Evolutionary conservation across 306 rosid species (phyloP).

Genomic region (Medicago arabica): DNA sequence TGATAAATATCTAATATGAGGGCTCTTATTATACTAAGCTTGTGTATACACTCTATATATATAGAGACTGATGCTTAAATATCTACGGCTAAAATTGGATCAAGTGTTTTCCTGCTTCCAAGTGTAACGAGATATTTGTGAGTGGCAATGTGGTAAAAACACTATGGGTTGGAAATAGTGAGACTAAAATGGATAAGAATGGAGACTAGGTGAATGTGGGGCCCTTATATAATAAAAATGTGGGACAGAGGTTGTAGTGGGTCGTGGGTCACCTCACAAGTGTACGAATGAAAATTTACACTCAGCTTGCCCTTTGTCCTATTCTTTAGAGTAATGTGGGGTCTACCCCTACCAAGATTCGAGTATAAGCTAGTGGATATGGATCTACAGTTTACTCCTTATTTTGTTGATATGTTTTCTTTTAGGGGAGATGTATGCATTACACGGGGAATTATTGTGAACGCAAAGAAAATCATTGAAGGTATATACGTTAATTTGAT

Average conservation of each 20-base stretch:
- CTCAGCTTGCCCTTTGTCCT: conserved; percentile 42
- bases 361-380: not conserved
- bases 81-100: conserved; percentile 39
- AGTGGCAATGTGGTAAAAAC: conserved; percentile 36
- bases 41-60: conserved; percentile 14
- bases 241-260: not conserved
- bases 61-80: conserved; percentile 43
- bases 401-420: too few species aligned
- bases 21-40: not conserved
- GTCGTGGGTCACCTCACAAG: conserved; percentile 31
- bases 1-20: not conserved
- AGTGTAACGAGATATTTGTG: conserved; percentile 28
- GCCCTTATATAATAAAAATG: conserved; percentile 44
- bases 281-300: not conserved
- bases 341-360: not conserved
- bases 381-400: too few species aligned
- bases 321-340: conserved; percentile 43
- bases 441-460: too few species aligned
- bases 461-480: too few species aligned
- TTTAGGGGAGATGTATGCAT: too few species aligned
- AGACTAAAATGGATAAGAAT: conserved; percentile 56
- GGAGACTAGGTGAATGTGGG: conserved; percentile 53
- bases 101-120: conserved; percentile 33
- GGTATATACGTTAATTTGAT: too few species aligned
- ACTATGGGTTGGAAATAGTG: conserved; percentile 14